Evolutionary conservation across 768 basidiomycete species (phyloP).

Genomic region (Psilocybe sp.): DNA sequence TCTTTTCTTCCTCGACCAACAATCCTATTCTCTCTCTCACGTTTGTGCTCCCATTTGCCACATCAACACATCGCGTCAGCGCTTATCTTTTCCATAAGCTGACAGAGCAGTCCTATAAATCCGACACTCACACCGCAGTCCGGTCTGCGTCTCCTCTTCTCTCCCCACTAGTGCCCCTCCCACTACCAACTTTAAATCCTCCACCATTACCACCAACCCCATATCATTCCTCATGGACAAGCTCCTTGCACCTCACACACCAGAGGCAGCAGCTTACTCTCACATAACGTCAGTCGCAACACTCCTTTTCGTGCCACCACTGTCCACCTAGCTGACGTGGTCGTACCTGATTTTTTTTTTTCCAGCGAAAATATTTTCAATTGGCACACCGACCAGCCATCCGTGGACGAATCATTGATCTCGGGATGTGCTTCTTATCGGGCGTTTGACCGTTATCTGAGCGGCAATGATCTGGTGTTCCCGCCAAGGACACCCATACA

Average conservation of each 20-base stretch:
- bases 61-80: slow-evolving; percentile 11
- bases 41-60: slow-evolving; percentile 24
- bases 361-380: slow-evolving; percentile 61
- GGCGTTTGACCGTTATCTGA: slow-evolving; percentile 71
- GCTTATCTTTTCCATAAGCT: slow-evolving; percentile 14
- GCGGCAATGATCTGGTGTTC: slow-evolving; percentile 69
- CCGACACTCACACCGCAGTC: slow-evolving; percentile 4
- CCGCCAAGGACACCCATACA: slow-evolving; percentile 62
- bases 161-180: background rate
- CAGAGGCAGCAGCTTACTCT: slow-evolving; percentile 69
- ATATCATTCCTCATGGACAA: slow-evolving; percentile 50
- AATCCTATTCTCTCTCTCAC: slow-evolving; percentile 18
- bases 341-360: slow-evolving; percentile 10
- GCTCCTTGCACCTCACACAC: slow-evolving; percentile 70
- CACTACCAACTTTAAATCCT: slow-evolving; percentile 10
- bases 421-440: slow-evolving; percentile 80
- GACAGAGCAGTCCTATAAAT: slow-evolving; percentile 17
- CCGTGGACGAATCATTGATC: slow-evolving; percentile 69
- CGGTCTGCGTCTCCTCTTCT: background rate
- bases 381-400: slow-evolving; percentile 71
- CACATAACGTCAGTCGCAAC: slow-evolving; percentile 55
- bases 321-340: slow-evolving; percentile 12
- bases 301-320: slow-evolving; percentile 1
- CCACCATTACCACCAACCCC: slow-evolving; percentile 11
- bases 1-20: slow-evolving; percentile 6